A percentile compares a stretch with the other conserved stretches of the same genome.
phyloP scores from a whole-genome alignment of 2,329 filamentous ascomycete species.

The Penicillium frequentans region DNA sequence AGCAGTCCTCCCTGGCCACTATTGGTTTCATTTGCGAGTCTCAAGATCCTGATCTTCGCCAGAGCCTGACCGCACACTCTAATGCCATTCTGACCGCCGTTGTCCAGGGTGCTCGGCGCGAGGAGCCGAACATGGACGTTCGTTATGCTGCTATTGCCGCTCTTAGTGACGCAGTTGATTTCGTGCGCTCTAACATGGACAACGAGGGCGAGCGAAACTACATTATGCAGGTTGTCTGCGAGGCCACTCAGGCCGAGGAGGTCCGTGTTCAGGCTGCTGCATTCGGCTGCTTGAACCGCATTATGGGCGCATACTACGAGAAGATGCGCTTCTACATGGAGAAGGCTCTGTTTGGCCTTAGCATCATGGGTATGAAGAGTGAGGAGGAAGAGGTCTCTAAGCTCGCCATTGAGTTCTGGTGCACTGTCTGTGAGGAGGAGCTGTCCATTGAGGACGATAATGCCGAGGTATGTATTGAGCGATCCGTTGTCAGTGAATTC shows the following conservation, averaged over 20 bases:
- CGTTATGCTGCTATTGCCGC: conserved; percentile 90
- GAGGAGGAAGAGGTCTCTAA: conserved; percentile 97
- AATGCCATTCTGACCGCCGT: conserved; percentile 98
- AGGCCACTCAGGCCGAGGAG: conserved; percentile 93
- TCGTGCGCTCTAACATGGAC: conserved; percentile 97
- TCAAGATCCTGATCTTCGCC: conserved; percentile 81
- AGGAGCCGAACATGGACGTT: conserved; percentile 89
- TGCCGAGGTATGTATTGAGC: conserved; percentile 59
- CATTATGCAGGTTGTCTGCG: conserved; percentile 99
- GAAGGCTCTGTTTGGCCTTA: conserved; percentile 96
- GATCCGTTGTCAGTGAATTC: background rate
- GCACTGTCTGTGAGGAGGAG: conserved; percentile 99
- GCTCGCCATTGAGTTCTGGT: conserved; percentile 98
- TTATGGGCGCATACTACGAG: conserved; percentile 98
- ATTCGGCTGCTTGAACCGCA: conserved; percentile 95
- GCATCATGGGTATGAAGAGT: conserved; percentile 97
- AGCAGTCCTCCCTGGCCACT: conserved; percentile 91
- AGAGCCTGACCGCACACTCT: conserved; percentile 79
- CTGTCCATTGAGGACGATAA: conserved; percentile 98
- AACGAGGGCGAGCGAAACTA: conserved; percentile 99
- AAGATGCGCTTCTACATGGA: conserved; percentile 99
- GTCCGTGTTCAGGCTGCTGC: conserved; percentile 90
- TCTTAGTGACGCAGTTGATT: conserved; percentile 93
- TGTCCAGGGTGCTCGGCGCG: conserved; percentile 94
- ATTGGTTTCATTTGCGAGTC: conserved; percentile 99